Percentiles rank a stretch among this genome's conserved stretches.
phyloP scores from a whole-genome alignment of 1,139 yeast species.

The Taiozyma sp. region DNA sequence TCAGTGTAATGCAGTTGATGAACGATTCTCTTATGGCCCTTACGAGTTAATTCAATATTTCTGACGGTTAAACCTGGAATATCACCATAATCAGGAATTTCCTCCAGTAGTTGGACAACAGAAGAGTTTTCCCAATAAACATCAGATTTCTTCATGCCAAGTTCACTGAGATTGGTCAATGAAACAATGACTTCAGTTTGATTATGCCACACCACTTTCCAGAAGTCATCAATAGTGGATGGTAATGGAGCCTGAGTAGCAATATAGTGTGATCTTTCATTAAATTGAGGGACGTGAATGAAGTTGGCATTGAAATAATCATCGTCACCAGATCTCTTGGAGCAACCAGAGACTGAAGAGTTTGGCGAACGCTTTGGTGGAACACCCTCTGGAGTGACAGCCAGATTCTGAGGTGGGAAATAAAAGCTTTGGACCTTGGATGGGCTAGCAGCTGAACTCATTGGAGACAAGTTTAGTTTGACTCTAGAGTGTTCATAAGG shows the following conservation, averaged over 20 bases:
- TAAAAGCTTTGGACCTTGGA: constrained; percentile 6
- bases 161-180: constrained; percentile 53
- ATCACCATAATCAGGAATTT: constrained; percentile 25
- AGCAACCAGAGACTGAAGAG: neutral
- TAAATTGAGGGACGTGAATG: constrained; percentile 34
- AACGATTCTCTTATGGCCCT: constrained; percentile 27
- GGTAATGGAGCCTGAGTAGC: constrained; percentile 87
- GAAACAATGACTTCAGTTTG: constrained; percentile 61
- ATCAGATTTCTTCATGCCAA: constrained; percentile 49
- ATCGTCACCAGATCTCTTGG: constrained; percentile 14
- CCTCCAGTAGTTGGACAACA: constrained; percentile 25
- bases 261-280: constrained; percentile 42
- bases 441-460: constrained; percentile 11
- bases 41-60: constrained; percentile 22
- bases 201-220: constrained; percentile 67
- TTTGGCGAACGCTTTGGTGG: constrained; percentile 3
- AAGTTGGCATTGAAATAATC: constrained; percentile 65
- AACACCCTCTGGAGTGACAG: neutral
- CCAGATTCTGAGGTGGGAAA: constrained; percentile 3
- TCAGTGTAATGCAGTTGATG: constrained; percentile 64
- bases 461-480: constrained; percentile 37
- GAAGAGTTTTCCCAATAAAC: constrained; percentile 43
- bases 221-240: constrained; percentile 72
- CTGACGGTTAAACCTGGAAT: constrained; percentile 29
- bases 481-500: constrained; percentile 84